Base-by-base conservation (phyloP, 257 asterid species). In the Cruciata laevipes region DNA sequence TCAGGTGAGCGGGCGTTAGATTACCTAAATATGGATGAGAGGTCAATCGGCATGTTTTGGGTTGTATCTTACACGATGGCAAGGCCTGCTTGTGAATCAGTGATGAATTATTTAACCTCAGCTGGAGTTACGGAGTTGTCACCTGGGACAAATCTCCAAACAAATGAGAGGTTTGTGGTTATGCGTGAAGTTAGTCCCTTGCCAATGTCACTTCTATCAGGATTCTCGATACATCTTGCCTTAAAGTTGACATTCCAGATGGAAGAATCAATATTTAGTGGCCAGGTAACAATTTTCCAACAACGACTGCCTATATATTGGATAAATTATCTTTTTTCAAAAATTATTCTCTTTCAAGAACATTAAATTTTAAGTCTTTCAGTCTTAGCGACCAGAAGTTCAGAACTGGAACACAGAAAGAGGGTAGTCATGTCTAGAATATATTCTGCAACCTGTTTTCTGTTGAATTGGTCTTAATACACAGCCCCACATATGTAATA, bases 51-150 rank as follows among this genome's bases (percentile, higher is more conserved):
- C 77, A 93, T 93, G 99, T 93, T 93, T 81, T 93, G 99, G 99
- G 99, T 93, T 69, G 96, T 93, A 63, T 93, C 99, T 44, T 85
- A 93, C 87, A 93, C 99, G 49, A 93, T 93, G 99, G 97, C 99
- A 3, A 94, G 84, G 62, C 97, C 99, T 69, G 95, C 99, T 71
- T 90, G 95, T 76, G 97, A 90, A 68, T 86, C 96, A 59, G 95
- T 93, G 85, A 88, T 85, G 84, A 81, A 77, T 78, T 93, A 96
- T 95, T 84, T 93, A 77, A 75, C 85, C 75, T 93, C 96, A 33
- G 97, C 88, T 75, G 99, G 97, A 72, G 84, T 77, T 68, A 78
- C 96, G 64, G 99, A 93, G 82, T 69, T 82, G 71, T 67, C 84
- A 77, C 84, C 95, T 17, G 97, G 95, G 78, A 69, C 86, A 73